phyloP scores from a whole-genome alignment of 1,284 basidiomycete species.

The Fomitopsis pinicola region DNA sequence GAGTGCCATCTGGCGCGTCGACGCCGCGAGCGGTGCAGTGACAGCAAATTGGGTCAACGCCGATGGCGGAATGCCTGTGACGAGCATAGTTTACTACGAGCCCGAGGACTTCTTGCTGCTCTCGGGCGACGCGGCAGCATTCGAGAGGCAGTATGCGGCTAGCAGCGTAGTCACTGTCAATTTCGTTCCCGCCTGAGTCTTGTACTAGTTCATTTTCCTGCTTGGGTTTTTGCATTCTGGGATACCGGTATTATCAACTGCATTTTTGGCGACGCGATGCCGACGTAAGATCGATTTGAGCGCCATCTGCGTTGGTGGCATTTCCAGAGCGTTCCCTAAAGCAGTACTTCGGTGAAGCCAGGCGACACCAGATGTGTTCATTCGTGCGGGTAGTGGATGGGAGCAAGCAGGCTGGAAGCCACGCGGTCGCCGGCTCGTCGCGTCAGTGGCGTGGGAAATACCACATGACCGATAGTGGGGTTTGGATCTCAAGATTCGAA shows the following conservation, averaged over 20 bases:
- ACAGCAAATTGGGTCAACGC: conserved; percentile 20
- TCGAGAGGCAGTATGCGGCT: background rate
- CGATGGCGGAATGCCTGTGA: conserved; percentile 9
- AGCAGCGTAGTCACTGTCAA: background rate
- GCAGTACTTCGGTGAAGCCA: no score
- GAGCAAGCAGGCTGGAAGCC: no score
- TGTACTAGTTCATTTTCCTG: no score
- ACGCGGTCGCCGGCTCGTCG: no score
- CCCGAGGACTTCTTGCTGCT: conserved; percentile 1
- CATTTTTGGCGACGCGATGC: no score
- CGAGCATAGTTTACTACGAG: conserved; percentile 1
- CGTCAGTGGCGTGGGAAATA: background rate
- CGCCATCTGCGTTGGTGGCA: no score
- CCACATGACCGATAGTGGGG: background rate
- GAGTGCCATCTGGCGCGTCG: conserved; percentile 19
- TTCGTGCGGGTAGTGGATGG: no score
- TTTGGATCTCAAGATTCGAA: no score
- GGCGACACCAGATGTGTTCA: no score
- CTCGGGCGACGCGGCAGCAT: background rate
- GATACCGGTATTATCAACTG: background rate
- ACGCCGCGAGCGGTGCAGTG: conserved; percentile 5
- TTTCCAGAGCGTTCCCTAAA: no score
- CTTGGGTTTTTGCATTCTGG: background rate
- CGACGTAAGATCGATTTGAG: no score
- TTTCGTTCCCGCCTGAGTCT: background rate